Evolutionary conservation across 73 alveolate species (phyloP).

Genomic region (Blepharisma stoltei): DNA sequence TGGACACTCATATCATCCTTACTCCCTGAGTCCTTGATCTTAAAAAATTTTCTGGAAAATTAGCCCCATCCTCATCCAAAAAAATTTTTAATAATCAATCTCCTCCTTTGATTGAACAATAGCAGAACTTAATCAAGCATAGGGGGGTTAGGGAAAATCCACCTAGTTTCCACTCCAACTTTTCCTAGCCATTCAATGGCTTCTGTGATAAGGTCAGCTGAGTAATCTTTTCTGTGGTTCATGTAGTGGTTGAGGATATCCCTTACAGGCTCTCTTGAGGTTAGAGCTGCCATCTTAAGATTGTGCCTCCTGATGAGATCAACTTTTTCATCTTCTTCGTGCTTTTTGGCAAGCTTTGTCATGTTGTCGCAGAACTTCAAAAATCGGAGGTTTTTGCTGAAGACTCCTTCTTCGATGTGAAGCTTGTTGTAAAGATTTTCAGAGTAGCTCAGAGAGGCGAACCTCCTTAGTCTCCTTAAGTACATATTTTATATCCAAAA

Average conservation of each 20-base stretch:
- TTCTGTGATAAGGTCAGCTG: background rate
- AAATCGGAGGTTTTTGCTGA: background rate
- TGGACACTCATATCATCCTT: background rate
- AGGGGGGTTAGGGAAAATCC: background rate
- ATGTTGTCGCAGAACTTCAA: background rate
- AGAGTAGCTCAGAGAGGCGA: background rate
- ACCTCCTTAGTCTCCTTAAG: background rate
- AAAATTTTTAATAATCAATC: too few species aligned
- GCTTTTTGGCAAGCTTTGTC: slow-evolving; percentile 12
- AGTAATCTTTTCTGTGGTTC: background rate
- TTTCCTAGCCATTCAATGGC: background rate
- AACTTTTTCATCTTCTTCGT: background rate
- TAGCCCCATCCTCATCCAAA: too few species aligned
- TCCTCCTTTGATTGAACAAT: too few species aligned
- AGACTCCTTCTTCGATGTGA: background rate
- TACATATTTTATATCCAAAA: too few species aligned
- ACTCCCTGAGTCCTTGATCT: too few species aligned
- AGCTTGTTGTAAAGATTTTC: background rate
- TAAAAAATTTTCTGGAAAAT: too few species aligned
- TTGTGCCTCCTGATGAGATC: background rate
- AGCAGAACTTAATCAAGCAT: too few species aligned
- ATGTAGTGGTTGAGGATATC: background rate
- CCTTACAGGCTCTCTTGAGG: slow-evolving; percentile 13
- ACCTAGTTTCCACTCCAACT: background rate
- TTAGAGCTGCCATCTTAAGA: background rate